Evolutionary conservation across 768 basidiomycete species (phyloP).

Genomic region (Rhizopogon roseolus): DNA sequence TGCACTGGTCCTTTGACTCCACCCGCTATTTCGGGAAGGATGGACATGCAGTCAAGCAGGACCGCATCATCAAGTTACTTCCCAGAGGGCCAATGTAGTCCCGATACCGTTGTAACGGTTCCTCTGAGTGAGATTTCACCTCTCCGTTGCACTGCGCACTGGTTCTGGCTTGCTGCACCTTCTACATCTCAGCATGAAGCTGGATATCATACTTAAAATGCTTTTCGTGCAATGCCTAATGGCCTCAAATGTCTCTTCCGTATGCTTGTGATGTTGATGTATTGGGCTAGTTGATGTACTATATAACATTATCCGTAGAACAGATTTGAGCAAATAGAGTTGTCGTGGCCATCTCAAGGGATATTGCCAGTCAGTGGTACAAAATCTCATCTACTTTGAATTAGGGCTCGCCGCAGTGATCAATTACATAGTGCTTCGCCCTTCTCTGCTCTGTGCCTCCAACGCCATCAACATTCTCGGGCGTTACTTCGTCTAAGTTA

Average conservation of each 20-base stretch:
- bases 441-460: constrained; percentile 86
- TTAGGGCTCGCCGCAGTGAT: constrained; percentile 56
- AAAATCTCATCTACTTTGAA: constrained; percentile 29
- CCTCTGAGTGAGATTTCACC: background rate
- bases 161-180: background rate
- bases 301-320: background rate
- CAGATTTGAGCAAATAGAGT: background rate
- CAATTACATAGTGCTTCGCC: constrained; percentile 71
- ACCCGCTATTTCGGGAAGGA: constrained; percentile 63
- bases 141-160: background rate
- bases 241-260: background rate
- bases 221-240: too few species aligned
- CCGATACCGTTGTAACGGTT: background rate
- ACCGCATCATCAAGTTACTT: constrained; percentile 47
- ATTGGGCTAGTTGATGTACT: too few species aligned
- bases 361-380: constrained; percentile 2
- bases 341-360: background rate
- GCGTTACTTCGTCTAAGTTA: constrained; percentile 80
- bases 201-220: too few species aligned
- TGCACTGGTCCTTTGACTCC: constrained; percentile 72
- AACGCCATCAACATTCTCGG: constrained; percentile 87
- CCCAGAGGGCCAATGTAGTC: constrained; percentile 26
- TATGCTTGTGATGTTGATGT: background rate
- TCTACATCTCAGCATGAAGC: background rate
- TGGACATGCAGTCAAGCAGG: constrained; percentile 52